phyloP scores from a whole-genome alignment of 2,329 filamentous ascomycete species.

The Claviceps digitariae region DNA sequence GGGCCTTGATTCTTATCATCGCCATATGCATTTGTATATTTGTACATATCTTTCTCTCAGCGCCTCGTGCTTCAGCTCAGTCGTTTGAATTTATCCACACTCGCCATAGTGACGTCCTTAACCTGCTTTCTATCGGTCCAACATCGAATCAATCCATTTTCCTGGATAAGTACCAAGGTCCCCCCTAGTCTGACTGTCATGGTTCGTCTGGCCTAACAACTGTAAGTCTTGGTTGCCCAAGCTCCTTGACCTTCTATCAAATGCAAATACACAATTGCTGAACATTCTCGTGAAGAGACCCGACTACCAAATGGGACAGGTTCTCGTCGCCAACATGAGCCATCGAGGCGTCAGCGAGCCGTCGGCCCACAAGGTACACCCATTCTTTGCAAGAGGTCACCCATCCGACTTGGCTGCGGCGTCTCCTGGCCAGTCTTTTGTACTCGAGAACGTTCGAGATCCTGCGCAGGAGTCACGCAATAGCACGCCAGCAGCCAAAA shows the following conservation, averaged over 20 bases:
- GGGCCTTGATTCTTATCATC: background rate
- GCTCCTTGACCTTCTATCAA: background rate
- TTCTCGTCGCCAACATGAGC: slow-evolving; percentile 31
- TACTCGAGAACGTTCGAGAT: background rate
- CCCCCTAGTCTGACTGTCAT: background rate
- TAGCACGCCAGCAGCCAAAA: background rate
- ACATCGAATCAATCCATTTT: background rate
- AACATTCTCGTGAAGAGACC: background rate
- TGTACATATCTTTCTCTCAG: background rate
- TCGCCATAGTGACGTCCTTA: background rate
- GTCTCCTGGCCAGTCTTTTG: background rate
- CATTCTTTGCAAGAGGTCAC: slow-evolving; percentile 33
- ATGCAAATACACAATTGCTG: background rate
- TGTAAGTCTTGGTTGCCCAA: background rate
- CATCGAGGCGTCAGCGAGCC: slow-evolving; percentile 23
- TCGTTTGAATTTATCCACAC: background rate
- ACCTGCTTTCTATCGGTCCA: background rate
- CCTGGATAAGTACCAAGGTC: background rate
- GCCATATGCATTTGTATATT: background rate
- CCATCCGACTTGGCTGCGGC: slow-evolving; percentile 4
- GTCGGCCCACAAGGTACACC: slow-evolving; percentile 35
- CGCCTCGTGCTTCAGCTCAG: background rate
- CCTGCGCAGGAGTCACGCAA: background rate
- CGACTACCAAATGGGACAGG: slow-evolving; percentile 24
- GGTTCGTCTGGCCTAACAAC: background rate